These are phyloP conservation scores for Chytriomyces confervae DNA, from an alignment of 192 early-diverging fungal species.

Conservation along the genomic window DNA sequence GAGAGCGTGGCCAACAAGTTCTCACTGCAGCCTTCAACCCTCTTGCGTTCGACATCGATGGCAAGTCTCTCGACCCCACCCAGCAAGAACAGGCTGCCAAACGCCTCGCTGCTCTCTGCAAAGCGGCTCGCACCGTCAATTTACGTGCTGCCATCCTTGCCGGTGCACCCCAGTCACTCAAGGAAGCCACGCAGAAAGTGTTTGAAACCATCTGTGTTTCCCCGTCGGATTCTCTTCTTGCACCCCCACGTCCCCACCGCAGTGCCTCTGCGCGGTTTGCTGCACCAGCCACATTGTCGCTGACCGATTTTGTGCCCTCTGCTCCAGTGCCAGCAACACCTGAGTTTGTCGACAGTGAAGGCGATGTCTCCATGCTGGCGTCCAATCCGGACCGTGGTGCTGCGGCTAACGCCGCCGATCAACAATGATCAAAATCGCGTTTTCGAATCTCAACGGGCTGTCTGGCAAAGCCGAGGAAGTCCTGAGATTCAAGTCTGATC, in stretches of 20 bases:
- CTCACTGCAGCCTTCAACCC: background rate
- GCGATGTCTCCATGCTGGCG: background rate
- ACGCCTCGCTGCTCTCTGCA: background rate
- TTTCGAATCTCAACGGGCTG: constrained; percentile 7
- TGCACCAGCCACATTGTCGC: background rate
- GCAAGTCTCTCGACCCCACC: background rate
- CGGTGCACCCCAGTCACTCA: background rate
- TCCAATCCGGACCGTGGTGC: too few relatives aligned
- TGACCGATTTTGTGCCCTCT: background rate
- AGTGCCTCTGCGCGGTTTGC: background rate
- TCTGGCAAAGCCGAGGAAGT: constrained; percentile 12
- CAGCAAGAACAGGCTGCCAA: background rate
- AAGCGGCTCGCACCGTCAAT: background rate
- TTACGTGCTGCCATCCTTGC: background rate
- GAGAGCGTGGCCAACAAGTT: background rate
- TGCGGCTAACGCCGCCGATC: too few relatives aligned
- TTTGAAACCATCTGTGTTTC: background rate
- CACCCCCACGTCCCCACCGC: background rate
- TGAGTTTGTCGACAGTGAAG: background rate
- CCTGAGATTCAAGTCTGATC: background rate
- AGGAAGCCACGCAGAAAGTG: background rate
- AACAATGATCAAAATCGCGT: background rate
- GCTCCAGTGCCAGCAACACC: background rate
- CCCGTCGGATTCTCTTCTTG: background rate
- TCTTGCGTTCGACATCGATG: background rate